Evolutionary conservation across 2,329 filamentous ascomycete genomes (phyloP).

Genomic region (Aplosporella prunicola): DNA sequence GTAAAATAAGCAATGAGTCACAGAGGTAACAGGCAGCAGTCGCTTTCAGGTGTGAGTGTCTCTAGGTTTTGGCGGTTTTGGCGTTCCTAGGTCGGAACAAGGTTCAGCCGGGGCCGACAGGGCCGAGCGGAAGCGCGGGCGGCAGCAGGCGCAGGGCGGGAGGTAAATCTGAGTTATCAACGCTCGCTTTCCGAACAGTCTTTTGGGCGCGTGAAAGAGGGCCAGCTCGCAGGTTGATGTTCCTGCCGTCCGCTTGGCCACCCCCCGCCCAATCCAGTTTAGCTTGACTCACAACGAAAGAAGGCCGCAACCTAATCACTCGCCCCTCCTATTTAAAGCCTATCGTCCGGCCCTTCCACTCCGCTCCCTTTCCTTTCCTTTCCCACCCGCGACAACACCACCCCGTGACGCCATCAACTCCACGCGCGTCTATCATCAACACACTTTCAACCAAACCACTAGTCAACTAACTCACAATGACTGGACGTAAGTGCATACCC

Average conservation of each 20-base stretch:
- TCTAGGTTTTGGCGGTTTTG: no score
- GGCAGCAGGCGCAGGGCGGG: no score
- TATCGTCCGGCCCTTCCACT: conserved; percentile 20
- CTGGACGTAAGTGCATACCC: conserved; percentile 37
- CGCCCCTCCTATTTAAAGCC: conserved; percentile 24
- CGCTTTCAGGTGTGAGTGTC: no score
- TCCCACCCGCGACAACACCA: conserved; percentile 2
- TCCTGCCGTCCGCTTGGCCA: conserved; percentile 7
- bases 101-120: no score
- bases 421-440: conserved; percentile 17
- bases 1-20: no score
- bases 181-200: no score
- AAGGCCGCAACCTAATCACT: conserved; percentile 18
- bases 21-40: no score
- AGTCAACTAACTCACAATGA: conserved; percentile 36
- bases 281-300: conserved; percentile 7
- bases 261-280: conserved; percentile 6
- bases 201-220: no score
- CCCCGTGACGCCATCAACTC: conserved; percentile 12
- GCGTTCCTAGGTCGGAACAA: no score
- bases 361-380: conserved; percentile 16
- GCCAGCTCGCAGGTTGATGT: no score
- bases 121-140: no score
- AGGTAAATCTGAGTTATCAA: no score
- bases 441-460: conserved; percentile 2